phyloP scores from a whole-genome alignment of 2,329 filamentous ascomycete genomes.

The Huntiella omanensis region DNA sequence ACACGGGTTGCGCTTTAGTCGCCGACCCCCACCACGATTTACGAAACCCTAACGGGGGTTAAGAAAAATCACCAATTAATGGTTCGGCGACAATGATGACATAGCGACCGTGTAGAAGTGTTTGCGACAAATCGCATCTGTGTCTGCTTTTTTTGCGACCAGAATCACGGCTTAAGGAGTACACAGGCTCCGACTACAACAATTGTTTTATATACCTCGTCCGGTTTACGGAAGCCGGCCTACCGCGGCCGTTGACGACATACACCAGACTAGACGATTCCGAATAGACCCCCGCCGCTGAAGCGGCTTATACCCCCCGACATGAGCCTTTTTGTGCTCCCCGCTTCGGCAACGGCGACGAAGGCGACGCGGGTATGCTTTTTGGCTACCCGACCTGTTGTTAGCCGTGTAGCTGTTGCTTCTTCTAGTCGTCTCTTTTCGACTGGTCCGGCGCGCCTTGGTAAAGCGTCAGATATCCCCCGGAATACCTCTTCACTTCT shows the following conservation, averaged over 20 bases:
- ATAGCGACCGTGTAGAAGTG: too few relatives aligned
- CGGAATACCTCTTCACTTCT: slow-evolving; percentile 1
- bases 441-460: not conserved
- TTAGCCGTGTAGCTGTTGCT: not conserved
- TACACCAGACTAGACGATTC: not conserved
- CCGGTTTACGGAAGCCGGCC: not conserved
- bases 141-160: too few relatives aligned
- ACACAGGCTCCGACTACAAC: too few relatives aligned
- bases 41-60: too few relatives aligned
- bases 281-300: not conserved
- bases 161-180: too few relatives aligned
- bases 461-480: slow-evolving; percentile 2
- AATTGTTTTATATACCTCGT: too few relatives aligned
- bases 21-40: not conserved
- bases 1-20: too few relatives aligned
- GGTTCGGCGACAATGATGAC: too few relatives aligned
- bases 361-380: slow-evolving; percentile 6
- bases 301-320: not conserved
- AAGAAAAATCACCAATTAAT: too few relatives aligned
- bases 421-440: slow-evolving; percentile 6
- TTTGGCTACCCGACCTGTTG: slow-evolving; percentile 3
- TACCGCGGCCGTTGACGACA: slow-evolving; percentile 2
- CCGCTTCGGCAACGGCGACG: slow-evolving; percentile 6
- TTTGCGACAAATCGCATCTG: too few relatives aligned
- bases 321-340: slow-evolving; percentile 11